Evolutionary conservation across 768 basidiomycete genomes (phyloP), one percentile per base, ranked within the genome.

Genomic region (Infundibulicybe gibba): DNA sequence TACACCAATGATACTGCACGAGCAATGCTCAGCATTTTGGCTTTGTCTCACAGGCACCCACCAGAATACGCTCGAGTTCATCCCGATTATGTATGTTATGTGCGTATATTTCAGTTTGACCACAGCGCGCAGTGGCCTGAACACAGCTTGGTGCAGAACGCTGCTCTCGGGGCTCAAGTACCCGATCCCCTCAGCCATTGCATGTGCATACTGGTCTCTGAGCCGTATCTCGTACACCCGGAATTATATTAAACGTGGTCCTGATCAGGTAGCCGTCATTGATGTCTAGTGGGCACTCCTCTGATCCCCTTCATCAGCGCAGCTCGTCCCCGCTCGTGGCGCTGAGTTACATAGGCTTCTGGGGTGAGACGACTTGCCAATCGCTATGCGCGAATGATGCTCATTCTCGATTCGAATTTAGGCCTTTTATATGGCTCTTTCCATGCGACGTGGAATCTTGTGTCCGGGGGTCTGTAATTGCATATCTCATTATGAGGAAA

Each of bases 181-280:
- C 49, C 76, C 76, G 19, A 53, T 70, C 14, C 33, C 67, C 30
- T 68, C 75, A 21, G 72, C 74, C 1, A 43, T 59, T 6, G 56
- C 60, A 5, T 69, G 67, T 43, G 69, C 60, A 6, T n/a, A 65
- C 5, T 77, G 73, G 73, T 61, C 69, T 3, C 3, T 76, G 9
- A 56, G 67, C 40, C 73, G 76, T 38, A 56, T 77, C 41, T 51
- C 62, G 1, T 79, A 75, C 52, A 75, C 76, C 1, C 55, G 65
- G 34, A 75, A 75, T 1, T 79, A 79, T 46, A 32, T 66, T 25
- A 8, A 3, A 13, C 74, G 74, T 5, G 64, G 72, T 48, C 75
- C 77, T 12, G 52, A 52, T 20, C 74, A 71, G 62, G 75, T 74
- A 43, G 19, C 54, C 8, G 25, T 25, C 4, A 25, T 4, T 25